A percentile compares a stretch with the other conserved stretches of the same genome.
Evolutionary conservation across 2,329 filamentous ascomycete species (phyloP).

Genomic region (Colletotrichum truncatum): DNA sequence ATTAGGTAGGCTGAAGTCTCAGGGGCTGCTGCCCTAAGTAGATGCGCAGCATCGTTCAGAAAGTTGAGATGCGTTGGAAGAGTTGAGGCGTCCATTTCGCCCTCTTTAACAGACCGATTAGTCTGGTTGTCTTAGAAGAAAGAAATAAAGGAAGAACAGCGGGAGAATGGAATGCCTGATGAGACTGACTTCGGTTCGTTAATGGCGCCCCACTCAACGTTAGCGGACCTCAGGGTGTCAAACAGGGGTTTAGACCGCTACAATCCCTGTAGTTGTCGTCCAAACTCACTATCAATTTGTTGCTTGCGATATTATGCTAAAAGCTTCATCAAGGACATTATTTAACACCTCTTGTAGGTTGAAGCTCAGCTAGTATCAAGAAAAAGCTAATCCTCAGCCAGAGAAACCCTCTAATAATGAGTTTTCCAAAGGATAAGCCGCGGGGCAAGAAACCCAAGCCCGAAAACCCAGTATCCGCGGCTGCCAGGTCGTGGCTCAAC

Average conservation of each 20-base stretch:
- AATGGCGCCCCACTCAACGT: conserved; percentile 9
- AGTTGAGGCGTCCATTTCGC: conserved; percentile 11
- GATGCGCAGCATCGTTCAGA: conserved; percentile 68
- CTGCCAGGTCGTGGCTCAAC: conserved; percentile 46
- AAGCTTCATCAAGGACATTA: no score
- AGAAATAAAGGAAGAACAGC: not conserved
- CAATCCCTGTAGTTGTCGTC: conserved; percentile 9
- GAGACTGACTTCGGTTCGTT: not conserved
- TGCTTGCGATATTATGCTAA: no score
- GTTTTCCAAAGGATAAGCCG: conserved; percentile 26
- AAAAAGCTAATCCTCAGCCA: no score
- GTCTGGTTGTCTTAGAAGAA: no score
- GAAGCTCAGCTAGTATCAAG: no score
- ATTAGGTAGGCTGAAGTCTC: conserved; percentile 69
- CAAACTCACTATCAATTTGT: not conserved
- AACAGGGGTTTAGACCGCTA: not conserved
- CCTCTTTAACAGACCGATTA: not conserved
- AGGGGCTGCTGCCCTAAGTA: conserved; percentile 61
- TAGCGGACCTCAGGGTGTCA: conserved; percentile 6
- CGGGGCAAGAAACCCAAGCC: conserved; percentile 37
- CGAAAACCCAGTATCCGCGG: conserved; percentile 45
- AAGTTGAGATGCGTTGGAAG: conserved; percentile 44
- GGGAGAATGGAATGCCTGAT: not conserved
- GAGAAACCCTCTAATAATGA: not conserved
- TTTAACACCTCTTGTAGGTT: no score